A percentile compares a stretch with the other conserved stretches of the same genome.
Evolutionary conservation across 139 green algal species (phyloP).

Genomic region (Haematococcus lacustris): DNA sequence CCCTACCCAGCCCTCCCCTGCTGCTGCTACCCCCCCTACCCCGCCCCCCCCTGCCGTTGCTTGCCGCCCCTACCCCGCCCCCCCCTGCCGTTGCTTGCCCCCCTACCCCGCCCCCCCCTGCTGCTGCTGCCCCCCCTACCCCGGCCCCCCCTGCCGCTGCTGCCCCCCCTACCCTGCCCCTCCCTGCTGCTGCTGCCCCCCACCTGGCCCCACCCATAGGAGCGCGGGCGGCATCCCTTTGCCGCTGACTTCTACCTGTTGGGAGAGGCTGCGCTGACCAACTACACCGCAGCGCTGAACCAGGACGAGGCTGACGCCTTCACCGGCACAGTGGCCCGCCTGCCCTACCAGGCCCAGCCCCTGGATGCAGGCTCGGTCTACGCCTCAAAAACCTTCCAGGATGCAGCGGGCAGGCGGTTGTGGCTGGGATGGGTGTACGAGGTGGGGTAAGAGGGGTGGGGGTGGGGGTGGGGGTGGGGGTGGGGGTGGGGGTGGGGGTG

Average conservation of each 20-base stretch:
- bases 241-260: slow-evolving; percentile 35
- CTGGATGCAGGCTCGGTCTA: slow-evolving; percentile 38
- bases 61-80: too few species aligned
- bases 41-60: too few species aligned
- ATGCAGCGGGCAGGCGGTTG: slow-evolving; percentile 11
- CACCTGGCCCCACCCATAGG: too few species aligned
- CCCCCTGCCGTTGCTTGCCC: too few species aligned
- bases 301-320: slow-evolving; percentile 9
- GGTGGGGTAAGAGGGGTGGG: slow-evolving; percentile 9
- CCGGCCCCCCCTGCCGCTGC: not conserved
- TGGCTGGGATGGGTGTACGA: slow-evolving; percentile 38
- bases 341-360: slow-evolving; percentile 1
- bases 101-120: too few species aligned
- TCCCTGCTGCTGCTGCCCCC: not conserved
- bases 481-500: too few species aligned
- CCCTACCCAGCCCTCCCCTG: too few species aligned
- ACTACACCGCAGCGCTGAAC: slow-evolving; percentile 16
- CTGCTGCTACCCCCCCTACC: too few species aligned
- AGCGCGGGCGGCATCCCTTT: slow-evolving; percentile 14
- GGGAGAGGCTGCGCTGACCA: slow-evolving; percentile 10
- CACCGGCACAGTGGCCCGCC: not conserved
- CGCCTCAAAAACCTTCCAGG: slow-evolving; percentile 25
- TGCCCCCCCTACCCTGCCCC: not conserved
- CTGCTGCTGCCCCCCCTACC: too few species aligned
- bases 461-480: not conserved